phyloP scores from a whole-genome alignment of 1,284 basidiomycete species.

The Moesziomyces globuligerus region DNA sequence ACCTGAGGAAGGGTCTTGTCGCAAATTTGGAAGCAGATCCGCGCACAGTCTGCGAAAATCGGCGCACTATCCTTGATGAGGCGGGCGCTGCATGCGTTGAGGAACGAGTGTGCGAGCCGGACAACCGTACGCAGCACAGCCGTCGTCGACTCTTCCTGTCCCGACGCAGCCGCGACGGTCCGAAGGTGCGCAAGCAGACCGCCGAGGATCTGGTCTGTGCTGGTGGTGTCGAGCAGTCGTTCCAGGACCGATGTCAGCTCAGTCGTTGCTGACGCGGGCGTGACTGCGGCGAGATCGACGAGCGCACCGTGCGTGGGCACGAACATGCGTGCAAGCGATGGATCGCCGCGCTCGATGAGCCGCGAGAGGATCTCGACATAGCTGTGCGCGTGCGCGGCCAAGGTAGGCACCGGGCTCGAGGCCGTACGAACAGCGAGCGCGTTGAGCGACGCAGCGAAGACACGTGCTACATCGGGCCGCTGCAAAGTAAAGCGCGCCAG shows the following conservation, averaged over 20 bases:
- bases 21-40: conserved; percentile 19
- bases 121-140: conserved; percentile 20
- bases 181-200: conserved; percentile 22
- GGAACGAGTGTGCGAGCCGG: conserved; percentile 19
- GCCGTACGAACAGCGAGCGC: conserved; percentile 15
- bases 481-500: conserved; percentile 35
- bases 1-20: conserved; percentile 19
- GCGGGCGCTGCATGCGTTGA: conserved; percentile 16
- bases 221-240: conserved; percentile 37
- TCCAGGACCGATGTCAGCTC: conserved; percentile 18
- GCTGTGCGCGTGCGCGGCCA: not conserved
- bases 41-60: conserved; percentile 7
- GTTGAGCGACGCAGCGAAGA: conserved; percentile 32
- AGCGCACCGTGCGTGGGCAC: conserved; percentile 41
- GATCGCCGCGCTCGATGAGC: conserved; percentile 47
- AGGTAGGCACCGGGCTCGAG: conserved; percentile 12
- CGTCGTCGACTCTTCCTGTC: not conserved
- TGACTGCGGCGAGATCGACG: conserved; percentile 37
- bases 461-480: conserved; percentile 26
- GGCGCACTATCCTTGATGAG: conserved; percentile 14
- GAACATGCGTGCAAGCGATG: conserved; percentile 42
- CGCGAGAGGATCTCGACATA: conserved; percentile 34
- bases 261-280: conserved; percentile 4
- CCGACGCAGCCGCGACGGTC: not conserved
- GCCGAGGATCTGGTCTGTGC: conserved; percentile 24